A percentile compares a stretch with the other conserved stretches of the same genome.
These are phyloP conservation scores for Panaeolus papilionaceus DNA, from an alignment of 768 basidiomycete species.

Conservation along the genomic window DNA sequence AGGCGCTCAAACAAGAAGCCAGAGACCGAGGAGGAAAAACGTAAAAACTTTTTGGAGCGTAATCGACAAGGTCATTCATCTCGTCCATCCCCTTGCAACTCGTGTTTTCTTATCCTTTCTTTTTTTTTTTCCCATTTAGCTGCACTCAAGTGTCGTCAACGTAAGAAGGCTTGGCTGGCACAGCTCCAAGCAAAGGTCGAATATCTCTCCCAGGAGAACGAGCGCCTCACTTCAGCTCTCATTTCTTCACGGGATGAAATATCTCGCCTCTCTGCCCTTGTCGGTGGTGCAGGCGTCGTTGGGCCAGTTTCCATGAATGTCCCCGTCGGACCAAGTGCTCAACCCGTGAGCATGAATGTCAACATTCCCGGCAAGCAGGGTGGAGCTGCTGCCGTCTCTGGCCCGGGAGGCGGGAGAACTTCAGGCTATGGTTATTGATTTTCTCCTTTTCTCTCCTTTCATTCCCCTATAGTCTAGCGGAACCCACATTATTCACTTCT, in stretches of 20 bases:
- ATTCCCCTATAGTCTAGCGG: conserved; percentile 2
- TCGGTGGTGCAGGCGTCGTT: conserved; percentile 68
- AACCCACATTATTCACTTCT: conserved; percentile 19
- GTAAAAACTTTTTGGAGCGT: conserved; percentile 94
- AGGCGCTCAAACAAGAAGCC: conserved; percentile 65
- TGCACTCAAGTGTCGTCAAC: conserved; percentile 97
- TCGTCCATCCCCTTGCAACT: conserved; percentile 12
- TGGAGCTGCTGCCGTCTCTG: conserved; percentile 36
- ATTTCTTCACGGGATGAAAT: conserved; percentile 92
- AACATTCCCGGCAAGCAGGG: conserved; percentile 38
- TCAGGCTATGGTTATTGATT: conserved; percentile 48
- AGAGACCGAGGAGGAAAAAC: conserved; percentile 98
- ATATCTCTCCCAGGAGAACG: conserved; percentile 91
- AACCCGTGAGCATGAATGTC: conserved; percentile 55
- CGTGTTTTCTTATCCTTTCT: conserved; percentile 16
- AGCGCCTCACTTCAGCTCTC: conserved; percentile 87
- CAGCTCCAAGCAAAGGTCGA: conserved; percentile 95
- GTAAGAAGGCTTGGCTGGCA: conserved; percentile 97
- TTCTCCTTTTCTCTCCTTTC: not conserved
- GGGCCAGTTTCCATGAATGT: conserved; percentile 37
- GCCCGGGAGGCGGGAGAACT: conserved; percentile 38
- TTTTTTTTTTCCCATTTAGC: conserved; percentile 52
- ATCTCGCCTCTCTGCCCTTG: conserved; percentile 76
- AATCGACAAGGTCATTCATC: conserved; percentile 87
- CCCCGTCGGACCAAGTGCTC: conserved; percentile 39